These are phyloP conservation scores for Athelia sp. DNA, from an alignment of 1,284 basidiomycete species.

Conservation along the genomic window DNA sequence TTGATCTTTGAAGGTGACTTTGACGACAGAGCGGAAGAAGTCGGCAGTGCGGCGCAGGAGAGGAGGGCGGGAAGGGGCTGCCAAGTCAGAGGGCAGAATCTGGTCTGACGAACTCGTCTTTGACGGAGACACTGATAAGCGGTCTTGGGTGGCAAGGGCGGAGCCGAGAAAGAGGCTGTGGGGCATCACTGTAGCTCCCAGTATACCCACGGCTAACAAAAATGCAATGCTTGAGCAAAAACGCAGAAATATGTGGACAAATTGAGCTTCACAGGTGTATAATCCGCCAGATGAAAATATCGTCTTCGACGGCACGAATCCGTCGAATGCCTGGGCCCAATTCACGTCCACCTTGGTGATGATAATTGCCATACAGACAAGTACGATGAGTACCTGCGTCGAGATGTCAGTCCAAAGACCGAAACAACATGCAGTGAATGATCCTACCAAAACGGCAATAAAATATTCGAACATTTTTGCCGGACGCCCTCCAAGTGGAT, in stretches of 20 bases:
- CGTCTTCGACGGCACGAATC: constrained; percentile 75
- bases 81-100: background rate
- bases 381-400: constrained; percentile 77
- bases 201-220: constrained; percentile 58
- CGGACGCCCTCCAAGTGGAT: constrained; percentile 53
- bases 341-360: constrained; percentile 70
- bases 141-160: constrained; percentile 64
- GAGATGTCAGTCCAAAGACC: no score
- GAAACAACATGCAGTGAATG: no score
- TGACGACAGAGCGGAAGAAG: background rate
- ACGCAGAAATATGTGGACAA: constrained; percentile 1
- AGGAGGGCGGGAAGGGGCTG: background rate
- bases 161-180: constrained; percentile 81
- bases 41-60: background rate
- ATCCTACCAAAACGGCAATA: constrained; percentile 68
- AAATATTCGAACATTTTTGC: constrained; percentile 79
- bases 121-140: constrained; percentile 28
- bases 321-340: constrained; percentile 80
- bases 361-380: constrained; percentile 80
- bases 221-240: background rate
- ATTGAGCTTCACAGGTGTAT: constrained; percentile 53
- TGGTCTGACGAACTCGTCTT: background rate
- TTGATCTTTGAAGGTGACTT: background rate
- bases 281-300: constrained; percentile 60
- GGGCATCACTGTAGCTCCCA: constrained; percentile 66